A percentile compares a stretch with the other conserved stretches of the same genome.
phyloP scores from a whole-genome alignment of 768 basidiomycete genomes.

The Boletus vinaceobasis region DNA sequence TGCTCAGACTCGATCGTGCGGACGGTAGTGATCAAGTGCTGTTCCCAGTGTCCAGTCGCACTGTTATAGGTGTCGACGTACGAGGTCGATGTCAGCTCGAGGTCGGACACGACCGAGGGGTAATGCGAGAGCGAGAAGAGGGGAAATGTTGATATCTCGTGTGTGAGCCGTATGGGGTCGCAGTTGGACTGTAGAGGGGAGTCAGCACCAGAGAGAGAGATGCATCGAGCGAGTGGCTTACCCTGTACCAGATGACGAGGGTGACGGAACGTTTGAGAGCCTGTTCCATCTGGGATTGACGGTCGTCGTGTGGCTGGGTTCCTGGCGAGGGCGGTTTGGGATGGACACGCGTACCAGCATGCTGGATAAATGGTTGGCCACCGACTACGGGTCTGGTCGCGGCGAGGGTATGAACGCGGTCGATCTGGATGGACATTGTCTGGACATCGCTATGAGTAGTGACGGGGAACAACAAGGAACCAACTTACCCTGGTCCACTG shows the following conservation, averaged over 20 bases:
- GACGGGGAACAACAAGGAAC: background rate
- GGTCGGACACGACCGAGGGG: constrained; percentile 48
- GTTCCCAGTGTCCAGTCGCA: constrained; percentile 59
- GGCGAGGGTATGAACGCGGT: constrained; percentile 23
- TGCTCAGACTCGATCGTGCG: constrained; percentile 58
- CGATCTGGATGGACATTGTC: constrained; percentile 27
- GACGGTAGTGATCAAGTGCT: constrained; percentile 58
- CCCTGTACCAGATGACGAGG: constrained; percentile 70
- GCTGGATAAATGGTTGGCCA: constrained; percentile 12
- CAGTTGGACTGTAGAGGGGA: constrained; percentile 38
- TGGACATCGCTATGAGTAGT: constrained; percentile 2
- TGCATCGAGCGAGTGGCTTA: constrained; percentile 20
- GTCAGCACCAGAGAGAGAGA: constrained; percentile 5
- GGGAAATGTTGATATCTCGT: constrained; percentile 60
- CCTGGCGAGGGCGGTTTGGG: constrained; percentile 14
- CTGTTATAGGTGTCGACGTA: constrained; percentile 63
- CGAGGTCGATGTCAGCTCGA: constrained; percentile 48
- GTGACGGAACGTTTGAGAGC: constrained; percentile 53
- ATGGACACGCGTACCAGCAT: background rate
- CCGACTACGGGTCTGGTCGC: constrained; percentile 11
- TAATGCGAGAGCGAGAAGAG: constrained; percentile 58
- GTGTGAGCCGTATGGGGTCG: constrained; percentile 56
- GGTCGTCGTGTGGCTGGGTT: constrained; percentile 18
- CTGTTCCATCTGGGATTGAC: constrained; percentile 33
- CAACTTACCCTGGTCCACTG: constrained; percentile 14